Percentiles rank a stretch among this genome's conserved stretches.
Conservation (phyloP, 441 rosid species). For the Pelargonium citronellum region DNA sequence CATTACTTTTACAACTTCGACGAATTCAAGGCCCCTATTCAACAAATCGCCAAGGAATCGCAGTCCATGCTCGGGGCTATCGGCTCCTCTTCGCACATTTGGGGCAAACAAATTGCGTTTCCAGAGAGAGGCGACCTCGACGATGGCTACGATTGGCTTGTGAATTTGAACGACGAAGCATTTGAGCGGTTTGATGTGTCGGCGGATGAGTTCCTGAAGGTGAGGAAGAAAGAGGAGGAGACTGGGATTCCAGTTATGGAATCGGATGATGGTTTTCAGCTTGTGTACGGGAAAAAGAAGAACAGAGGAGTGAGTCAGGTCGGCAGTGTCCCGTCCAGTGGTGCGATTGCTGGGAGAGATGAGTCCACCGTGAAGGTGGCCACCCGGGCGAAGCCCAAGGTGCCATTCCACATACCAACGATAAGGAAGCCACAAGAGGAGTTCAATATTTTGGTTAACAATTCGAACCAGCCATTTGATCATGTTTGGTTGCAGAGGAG, state of each 20-base stretch:
- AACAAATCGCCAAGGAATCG: slow-evolving; percentile 38
- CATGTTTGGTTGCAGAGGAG: slow-evolving; percentile 75
- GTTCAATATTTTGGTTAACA: slow-evolving; percentile 58
- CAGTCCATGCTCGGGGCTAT: slow-evolving; percentile 49
- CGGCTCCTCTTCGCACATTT: slow-evolving; percentile 39
- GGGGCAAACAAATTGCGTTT: slow-evolving; percentile 29
- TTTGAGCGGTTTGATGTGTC: slow-evolving; percentile 60
- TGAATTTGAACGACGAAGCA: slow-evolving; percentile 55
- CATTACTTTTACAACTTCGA: slow-evolving; percentile 74
- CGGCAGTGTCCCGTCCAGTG: slow-evolving; percentile 9
- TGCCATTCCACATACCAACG: slow-evolving; percentile 64
- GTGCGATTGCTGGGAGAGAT: slow-evolving; percentile 16
- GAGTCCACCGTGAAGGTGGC: slow-evolving; percentile 46
- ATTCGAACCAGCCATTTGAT: slow-evolving; percentile 58
- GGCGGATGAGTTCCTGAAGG: slow-evolving; percentile 45
- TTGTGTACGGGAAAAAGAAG: slow-evolving; percentile 68
- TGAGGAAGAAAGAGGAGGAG: slow-evolving; percentile 40
- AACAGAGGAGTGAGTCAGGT: slow-evolving; percentile 23
- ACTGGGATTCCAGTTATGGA: slow-evolving; percentile 27
- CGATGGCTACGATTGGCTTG: slow-evolving; percentile 64
- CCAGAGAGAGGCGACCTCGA: slow-evolving; percentile 40
- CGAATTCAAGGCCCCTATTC: slow-evolving; percentile 57
- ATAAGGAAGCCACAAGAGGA: slow-evolving; percentile 72
- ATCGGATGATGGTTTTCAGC: slow-evolving; percentile 51
- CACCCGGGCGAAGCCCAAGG: slow-evolving; percentile 49